Conservation (phyloP, 306 rosid genomes). For the Oemleria cerasiformis region DNA sequence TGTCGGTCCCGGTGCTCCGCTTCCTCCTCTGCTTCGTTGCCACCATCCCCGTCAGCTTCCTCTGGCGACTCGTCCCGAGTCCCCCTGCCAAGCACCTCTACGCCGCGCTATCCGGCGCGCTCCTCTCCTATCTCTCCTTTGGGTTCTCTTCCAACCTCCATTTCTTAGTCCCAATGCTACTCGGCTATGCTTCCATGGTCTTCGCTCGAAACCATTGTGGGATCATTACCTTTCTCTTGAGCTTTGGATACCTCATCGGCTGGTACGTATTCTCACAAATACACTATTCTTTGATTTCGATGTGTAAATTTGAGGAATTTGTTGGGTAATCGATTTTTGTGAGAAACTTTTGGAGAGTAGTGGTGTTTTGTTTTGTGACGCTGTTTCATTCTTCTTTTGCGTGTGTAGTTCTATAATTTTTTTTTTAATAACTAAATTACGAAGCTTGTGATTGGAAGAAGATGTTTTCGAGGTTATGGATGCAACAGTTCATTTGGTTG, state of each 20-base stretch:
- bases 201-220: constrained; percentile 69
- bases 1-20: constrained; percentile 78
- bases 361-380: not conserved
- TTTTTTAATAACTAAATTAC: not conserved
- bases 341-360: not conserved
- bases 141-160: constrained; percentile 92
- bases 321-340: not conserved
- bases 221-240: constrained; percentile 62
- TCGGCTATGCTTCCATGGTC: constrained; percentile 85
- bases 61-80: constrained; percentile 68
- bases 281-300: not conserved
- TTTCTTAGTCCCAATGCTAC: constrained; percentile 65
- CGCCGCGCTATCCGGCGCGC: constrained; percentile 60
- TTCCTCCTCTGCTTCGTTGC: constrained; percentile 84
- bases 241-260: constrained; percentile 86
- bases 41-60: constrained; percentile 77
- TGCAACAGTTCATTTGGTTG: not conserved
- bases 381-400: not conserved
- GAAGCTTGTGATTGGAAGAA: not conserved
- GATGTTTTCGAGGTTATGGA: not conserved
- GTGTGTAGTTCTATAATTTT: not conserved
- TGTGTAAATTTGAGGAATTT: not conserved
- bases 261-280: constrained; percentile 39
- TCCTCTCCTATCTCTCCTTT: constrained; percentile 77
- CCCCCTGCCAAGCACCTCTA: constrained; percentile 63